Evolutionary conservation across 176 grass and related monocot genomes (phyloP), one percentile per base, ranked within the genome.

Genomic region (Zoysia japonica): DNA sequence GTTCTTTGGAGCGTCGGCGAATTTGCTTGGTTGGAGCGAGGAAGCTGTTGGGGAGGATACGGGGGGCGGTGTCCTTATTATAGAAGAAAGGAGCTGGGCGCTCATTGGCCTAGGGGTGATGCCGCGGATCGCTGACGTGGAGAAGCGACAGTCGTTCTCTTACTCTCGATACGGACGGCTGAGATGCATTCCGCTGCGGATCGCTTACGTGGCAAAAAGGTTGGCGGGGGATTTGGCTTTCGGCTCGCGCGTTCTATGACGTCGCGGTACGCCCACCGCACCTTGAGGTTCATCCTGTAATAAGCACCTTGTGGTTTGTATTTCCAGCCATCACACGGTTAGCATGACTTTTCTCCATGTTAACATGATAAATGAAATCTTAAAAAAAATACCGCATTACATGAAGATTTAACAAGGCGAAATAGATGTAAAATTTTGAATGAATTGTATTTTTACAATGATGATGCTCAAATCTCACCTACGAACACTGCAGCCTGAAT

Each of bases 341-440:
- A 63, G 61, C 61, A 63, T 9, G 61, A 65, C 40, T 13, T 39
- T 65, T 1, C 10, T 61, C 57, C 57, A 61, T 35, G 20, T 20
- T 61, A 61, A 61, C 20, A 11, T n/a, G 57, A 61, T 61, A 61
- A 20, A 5, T 37, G 67, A 9, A 75, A 57, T 67, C 54, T 67
- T 50, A 61, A 54, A 28, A 28, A 57, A 10, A 37, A 5, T 40
- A 68, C 11, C 5, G 36, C 61, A 65, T 14, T 65, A 65, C 3
- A 39, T 5, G 36, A 39, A 65, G 0, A 70, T 55, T 57, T 35
- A 47, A 85, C 20, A 41, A 71, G 70, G 77, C 44, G 53, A 81
- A 52, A 51, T 65, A 57, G 65, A 76, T 56, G 50, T 65, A 85
- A 73, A 85, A 84, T 62, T 71, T 71, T 80, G 87, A 80, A 88